A percentile compares a stretch with the other conserved stretches of the same genome.
phyloP scores from a whole-genome alignment of 495 filamentous ascomycete species.

The Podospora pseudoanserina region DNA sequence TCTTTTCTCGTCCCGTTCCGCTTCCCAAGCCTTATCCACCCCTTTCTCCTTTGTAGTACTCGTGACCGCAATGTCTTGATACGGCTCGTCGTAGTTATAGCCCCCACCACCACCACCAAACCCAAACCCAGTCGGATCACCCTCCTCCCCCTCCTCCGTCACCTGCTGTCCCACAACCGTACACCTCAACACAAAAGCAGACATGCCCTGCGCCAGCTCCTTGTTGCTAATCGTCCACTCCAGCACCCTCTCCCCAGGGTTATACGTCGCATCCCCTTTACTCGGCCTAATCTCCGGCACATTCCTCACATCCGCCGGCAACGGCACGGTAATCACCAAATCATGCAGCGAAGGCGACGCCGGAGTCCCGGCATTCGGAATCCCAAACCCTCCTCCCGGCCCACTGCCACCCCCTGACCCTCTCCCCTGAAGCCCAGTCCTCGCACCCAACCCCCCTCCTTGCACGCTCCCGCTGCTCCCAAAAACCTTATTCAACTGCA shows the following conservation, averaged over 20 bases:
- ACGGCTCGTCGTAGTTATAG: constrained; percentile 58
- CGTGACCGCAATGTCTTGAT: constrained; percentile 42
- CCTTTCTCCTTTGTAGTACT: constrained; percentile 33
- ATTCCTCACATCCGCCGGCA: constrained; percentile 78
- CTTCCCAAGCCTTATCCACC: constrained; percentile 36
- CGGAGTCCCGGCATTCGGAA: constrained; percentile 41
- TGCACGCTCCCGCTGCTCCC: constrained; percentile 38
- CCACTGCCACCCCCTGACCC: constrained; percentile 40
- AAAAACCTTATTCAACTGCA: constrained; percentile 65
- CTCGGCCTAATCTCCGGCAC: constrained; percentile 80
- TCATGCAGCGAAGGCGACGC: constrained; percentile 70
- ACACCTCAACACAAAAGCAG: constrained; percentile 68
- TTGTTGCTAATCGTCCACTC: constrained; percentile 83
- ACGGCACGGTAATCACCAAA: constrained; percentile 72
- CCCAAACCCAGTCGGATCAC: constrained; percentile 48
- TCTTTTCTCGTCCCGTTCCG: constrained; percentile 49
- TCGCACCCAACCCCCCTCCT: background rate
- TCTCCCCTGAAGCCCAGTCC: constrained; percentile 30
- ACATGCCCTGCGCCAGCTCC: constrained; percentile 58
- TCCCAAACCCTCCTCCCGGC: constrained; percentile 14
- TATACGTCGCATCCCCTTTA: constrained; percentile 79
- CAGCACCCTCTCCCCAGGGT: constrained; percentile 62
- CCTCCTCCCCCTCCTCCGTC: constrained; percentile 57
- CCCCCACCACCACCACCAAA: constrained; percentile 43
- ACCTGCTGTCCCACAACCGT: constrained; percentile 69